These are phyloP conservation scores for Colletotrichum musae DNA, from an alignment of 2,329 filamentous ascomycete species.

Conservation along the genomic window DNA sequence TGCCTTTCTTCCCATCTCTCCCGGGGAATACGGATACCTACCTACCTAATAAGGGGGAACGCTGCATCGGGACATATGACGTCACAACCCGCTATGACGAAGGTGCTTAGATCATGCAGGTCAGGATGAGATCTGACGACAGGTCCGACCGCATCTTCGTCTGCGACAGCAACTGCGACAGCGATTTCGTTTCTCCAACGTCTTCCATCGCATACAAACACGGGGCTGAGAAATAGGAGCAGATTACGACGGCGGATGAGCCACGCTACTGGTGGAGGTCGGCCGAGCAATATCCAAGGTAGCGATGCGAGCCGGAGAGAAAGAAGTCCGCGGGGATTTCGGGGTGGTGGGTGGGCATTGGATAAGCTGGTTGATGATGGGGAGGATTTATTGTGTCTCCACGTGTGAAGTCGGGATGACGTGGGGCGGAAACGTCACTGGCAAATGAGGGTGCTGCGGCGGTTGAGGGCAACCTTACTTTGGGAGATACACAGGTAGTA, in stretches of 20 bases:
- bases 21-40: constrained; percentile 3
- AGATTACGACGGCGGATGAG: constrained; percentile 12
- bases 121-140: constrained; percentile 28
- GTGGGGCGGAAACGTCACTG: constrained; percentile 31
- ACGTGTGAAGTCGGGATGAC: constrained; percentile 40
- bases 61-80: constrained; percentile 19
- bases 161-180: too few species aligned
- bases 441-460: constrained; percentile 25
- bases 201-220: neutral
- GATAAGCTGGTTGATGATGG: constrained; percentile 4
- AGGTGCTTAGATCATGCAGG: constrained; percentile 18
- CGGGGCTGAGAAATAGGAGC: neutral
- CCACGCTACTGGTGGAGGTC: neutral
- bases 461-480: neutral
- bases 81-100: constrained; percentile 23
- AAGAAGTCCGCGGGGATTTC: neutral
- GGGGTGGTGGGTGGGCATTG: constrained; percentile 2
- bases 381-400: constrained; percentile 28
- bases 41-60: neutral
- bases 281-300: neutral
- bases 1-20: neutral
- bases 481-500: neutral
- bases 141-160: constrained; percentile 1
- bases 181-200: too few species aligned
- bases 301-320: neutral